These are phyloP conservation scores for Brassica napus DNA, from an alignment of 345 rosid species.

Conservation along the genomic window Da-Ae NC_063439.1:17272501-17273000, in stretches of 20 bases:
- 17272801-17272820: constrained; percentile 85
- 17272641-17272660: constrained; percentile 2
- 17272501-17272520: constrained; percentile 81
- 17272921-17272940: neutral
- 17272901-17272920: constrained; percentile 92
- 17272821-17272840: constrained; percentile 73
- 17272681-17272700: neutral
- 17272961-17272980: constrained; percentile 2
- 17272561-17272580: neutral
- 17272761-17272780: neutral
- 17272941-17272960: constrained; percentile 13
- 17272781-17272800: neutral
- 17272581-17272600: neutral
- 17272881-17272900: constrained; percentile 54
- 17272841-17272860: constrained; percentile 78
- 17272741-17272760: constrained; percentile 8
- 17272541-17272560: constrained; percentile 55
- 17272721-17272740: constrained; percentile 17
- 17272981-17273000: constrained; percentile 77
- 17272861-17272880: constrained; percentile 75
- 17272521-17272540: constrained; percentile 64
- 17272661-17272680: constrained; percentile 1
- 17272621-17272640: neutral
- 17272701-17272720: constrained; percentile 1
- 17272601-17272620: neutral